phyloP scores from a whole-genome alignment of 495 filamentous ascomycete genomes.

The Extremus antarcticus region DNA sequence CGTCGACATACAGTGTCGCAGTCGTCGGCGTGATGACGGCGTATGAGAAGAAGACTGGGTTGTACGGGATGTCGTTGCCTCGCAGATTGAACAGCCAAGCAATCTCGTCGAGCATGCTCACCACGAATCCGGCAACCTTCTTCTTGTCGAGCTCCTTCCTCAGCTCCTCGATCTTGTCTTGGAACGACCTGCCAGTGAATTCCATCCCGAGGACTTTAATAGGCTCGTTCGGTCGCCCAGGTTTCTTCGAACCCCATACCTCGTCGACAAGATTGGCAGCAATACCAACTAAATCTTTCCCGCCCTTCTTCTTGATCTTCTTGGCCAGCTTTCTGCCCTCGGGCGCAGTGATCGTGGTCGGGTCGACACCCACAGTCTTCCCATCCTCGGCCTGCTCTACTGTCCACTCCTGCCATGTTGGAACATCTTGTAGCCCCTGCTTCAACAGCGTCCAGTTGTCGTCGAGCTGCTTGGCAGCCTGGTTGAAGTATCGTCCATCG shows the following conservation, averaged over 20 bases:
- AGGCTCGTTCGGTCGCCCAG: slow-evolving; percentile 62
- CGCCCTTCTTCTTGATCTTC: slow-evolving; percentile 79
- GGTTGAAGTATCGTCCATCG: slow-evolving; percentile 97
- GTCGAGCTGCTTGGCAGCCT: slow-evolving; percentile 86
- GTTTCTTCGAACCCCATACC: slow-evolving; percentile 69
- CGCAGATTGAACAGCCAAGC: slow-evolving; percentile 97
- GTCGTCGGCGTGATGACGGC: slow-evolving; percentile 73
- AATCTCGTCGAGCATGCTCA: slow-evolving; percentile 94
- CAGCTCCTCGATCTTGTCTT: slow-evolving; percentile 76
- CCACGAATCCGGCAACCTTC: slow-evolving; percentile 75
- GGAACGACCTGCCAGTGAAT: slow-evolving; percentile 71
- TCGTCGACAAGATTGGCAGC: slow-evolving; percentile 75
- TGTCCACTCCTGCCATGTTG: slow-evolving; percentile 94
- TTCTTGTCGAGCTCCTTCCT: slow-evolving; percentile 88
- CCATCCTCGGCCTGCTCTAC: slow-evolving; percentile 50
- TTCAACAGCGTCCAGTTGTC: slow-evolving; percentile 86
- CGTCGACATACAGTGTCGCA: slow-evolving; percentile 77
- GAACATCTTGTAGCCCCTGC: slow-evolving; percentile 83
- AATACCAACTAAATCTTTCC: slow-evolving; percentile 59
- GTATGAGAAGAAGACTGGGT: slow-evolving; percentile 98
- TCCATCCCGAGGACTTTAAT: slow-evolving; percentile 58
- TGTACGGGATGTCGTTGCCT: slow-evolving; percentile 95
- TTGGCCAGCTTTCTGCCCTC: slow-evolving; percentile 79
- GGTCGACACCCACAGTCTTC: slow-evolving; percentile 85
- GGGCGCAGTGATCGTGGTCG: slow-evolving; percentile 70